These are phyloP conservation scores for Nephromyces sp. DNA, from an alignment of 169 alveolate genomes.

Conservation along the genomic window DNA sequence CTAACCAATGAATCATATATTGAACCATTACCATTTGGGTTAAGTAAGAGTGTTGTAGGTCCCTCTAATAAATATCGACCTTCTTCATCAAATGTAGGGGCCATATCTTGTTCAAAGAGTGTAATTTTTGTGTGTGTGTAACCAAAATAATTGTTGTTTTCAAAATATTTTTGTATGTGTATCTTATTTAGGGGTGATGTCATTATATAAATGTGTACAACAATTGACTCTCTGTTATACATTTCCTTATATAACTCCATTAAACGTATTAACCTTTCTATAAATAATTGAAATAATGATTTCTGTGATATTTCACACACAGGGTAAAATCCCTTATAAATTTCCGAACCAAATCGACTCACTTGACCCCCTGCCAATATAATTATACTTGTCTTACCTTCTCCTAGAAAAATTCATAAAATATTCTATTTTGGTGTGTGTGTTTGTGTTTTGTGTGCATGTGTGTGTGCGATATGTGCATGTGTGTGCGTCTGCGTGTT, in stretches of 20 bases:
- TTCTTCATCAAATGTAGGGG: conserved; percentile 57
- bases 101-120: conserved; percentile 59
- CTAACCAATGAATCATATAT: conserved; percentile 48
- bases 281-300: conserved; percentile 54
- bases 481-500: too few species aligned
- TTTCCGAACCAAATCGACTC: conserved; percentile 64
- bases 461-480: too few species aligned
- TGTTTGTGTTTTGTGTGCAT: too few species aligned
- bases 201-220: conserved; percentile 63
- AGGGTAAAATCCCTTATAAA: conserved; percentile 71
- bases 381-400: too few species aligned
- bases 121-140: conserved; percentile 9
- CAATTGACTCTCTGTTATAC: background rate
- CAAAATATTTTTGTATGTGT: conserved; percentile 48
- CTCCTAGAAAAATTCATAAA: too few species aligned
- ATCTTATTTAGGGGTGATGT: conserved; percentile 49
- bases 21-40: conserved; percentile 81
- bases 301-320: conserved; percentile 56
- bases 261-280: conserved; percentile 54
- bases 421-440: too few species aligned
- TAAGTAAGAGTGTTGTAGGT: conserved; percentile 23
- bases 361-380: conserved; percentile 84
- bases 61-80: conserved; percentile 53
- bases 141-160: conserved; percentile 58
- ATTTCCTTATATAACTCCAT: conserved; percentile 9